A percentile compares a stretch with the other conserved stretches of the same genome.
Conservation (phyloP, 345 rosid species). For the Hevea brasiliensis region DNA sequence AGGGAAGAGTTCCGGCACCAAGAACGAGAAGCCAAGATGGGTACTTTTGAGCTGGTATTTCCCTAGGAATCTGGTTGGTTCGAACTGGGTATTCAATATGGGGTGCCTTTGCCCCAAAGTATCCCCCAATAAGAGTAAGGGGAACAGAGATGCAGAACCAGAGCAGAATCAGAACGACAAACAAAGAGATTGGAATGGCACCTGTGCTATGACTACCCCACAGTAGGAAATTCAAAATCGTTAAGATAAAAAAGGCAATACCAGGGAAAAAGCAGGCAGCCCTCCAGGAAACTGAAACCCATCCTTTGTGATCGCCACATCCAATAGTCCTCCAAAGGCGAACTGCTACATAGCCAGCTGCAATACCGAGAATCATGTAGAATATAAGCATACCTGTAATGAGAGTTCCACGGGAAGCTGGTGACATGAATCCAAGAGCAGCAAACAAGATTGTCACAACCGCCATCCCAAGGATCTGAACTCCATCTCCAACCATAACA, state of each 20-base stretch:
- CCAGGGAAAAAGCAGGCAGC: constrained; percentile 81
- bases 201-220: constrained; percentile 76
- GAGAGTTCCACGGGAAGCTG: constrained; percentile 75
- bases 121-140: constrained; percentile 60
- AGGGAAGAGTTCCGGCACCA: constrained; percentile 53
- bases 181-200: constrained; percentile 66
- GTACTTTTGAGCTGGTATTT: constrained; percentile 64
- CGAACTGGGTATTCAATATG: constrained; percentile 67
- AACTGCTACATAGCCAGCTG: constrained; percentile 70
- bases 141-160: constrained; percentile 72
- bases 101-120: constrained; percentile 59
- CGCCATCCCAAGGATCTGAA: constrained; percentile 78
- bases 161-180: constrained; percentile 45
- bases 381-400: constrained; percentile 70
- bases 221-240: constrained; percentile 55
- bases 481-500: constrained; percentile 72
- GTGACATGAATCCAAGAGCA: constrained; percentile 82
- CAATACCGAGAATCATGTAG: constrained; percentile 72
- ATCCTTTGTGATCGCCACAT: constrained; percentile 55
- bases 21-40: constrained; percentile 68
- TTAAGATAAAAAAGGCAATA: constrained; percentile 60
- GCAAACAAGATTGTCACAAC: constrained; percentile 67
- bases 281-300: constrained; percentile 68
- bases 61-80: constrained; percentile 67
- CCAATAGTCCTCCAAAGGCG: constrained; percentile 70